Base-by-base conservation (phyloP, 2,329 filamentous ascomycete genomes). In the Ascochyta koolunga region DNA sequence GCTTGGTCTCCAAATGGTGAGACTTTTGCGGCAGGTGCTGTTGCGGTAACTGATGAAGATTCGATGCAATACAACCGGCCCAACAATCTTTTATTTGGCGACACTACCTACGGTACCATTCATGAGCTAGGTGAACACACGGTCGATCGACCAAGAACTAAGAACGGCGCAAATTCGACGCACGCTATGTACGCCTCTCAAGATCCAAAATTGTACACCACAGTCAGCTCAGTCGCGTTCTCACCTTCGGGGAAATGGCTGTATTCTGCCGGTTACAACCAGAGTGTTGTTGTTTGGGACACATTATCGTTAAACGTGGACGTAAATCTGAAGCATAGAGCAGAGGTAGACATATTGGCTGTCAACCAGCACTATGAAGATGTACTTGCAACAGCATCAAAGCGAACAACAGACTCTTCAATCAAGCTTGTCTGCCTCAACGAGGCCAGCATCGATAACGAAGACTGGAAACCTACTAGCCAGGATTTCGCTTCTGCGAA, bases 21-120 rank as follows among this genome's bases (percentile, higher is more conserved):
- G 2, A 72, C 62, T 3, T 87, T 87, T 61, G 83, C 81, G 24
- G 83, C 80, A 9, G 85, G 84, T 2, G 81, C 83, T 4, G 80
- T 83, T 5, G 80, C 83, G 25, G 79, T 84, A 5, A 79, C 79
- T 3, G 84, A 86, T 59, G 67, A 76, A 3, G 72, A 79, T 39
- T 83, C 79, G n/a, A 83, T 84, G 79, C 80, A 84, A 35, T 87
- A 87, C 63, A 87, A 87, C 53, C 74, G 81, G 33, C 74, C 77
- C 0, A 82, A 84, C 54, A 87, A 87, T 59, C 71, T 87, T 1
- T 63, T 87, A 1, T 66, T 83, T 31, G 85, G 85, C 1, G 73
- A 83, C 55, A 57, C 78, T 3, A 58, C 65, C 1, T 60, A 62
- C 1, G 78, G 76, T 18, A 63, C 61, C 1, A 64, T 87, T 7